Evolutionary conservation across 108 stramenopile genomes (phyloP).

Genomic region (Skeletonema potamos): DNA sequence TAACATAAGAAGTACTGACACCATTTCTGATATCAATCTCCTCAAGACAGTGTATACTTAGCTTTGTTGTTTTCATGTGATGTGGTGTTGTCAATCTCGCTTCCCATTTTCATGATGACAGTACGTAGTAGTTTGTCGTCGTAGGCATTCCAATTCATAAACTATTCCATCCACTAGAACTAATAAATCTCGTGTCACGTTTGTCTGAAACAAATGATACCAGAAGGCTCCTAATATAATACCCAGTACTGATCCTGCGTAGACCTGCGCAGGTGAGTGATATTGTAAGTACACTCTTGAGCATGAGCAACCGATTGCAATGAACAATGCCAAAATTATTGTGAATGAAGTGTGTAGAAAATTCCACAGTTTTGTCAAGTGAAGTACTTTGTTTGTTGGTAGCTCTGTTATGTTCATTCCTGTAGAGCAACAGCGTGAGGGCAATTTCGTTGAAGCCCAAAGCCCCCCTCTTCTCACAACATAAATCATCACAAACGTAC

Average conservation of each 20-base stretch:
- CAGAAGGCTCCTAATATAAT: conserved; percentile 15
- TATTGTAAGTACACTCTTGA: conserved; percentile 47
- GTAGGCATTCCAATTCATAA: conserved; percentile 13
- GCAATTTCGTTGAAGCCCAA: neutral
- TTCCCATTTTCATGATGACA: neutral
- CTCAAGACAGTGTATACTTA: no score
- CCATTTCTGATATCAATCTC: neutral
- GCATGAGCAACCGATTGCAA: conserved; percentile 36
- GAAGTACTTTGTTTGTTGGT: neutral
- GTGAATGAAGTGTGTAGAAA: conserved; percentile 12
- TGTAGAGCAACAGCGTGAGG: neutral
- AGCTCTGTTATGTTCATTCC: neutral
- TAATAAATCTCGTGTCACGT: neutral
- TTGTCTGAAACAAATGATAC: conserved; percentile 29
- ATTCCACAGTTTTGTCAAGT: conserved; percentile 2
- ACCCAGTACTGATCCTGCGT: conserved; percentile 36
- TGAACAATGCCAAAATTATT: neutral
- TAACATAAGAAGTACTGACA: neutral
- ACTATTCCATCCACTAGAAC: conserved; percentile 1
- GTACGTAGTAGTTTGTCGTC: neutral
- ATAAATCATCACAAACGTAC: conserved; percentile 33
- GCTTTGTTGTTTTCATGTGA: no score
- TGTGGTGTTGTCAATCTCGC: neutral
- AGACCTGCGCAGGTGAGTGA: conserved; percentile 37
- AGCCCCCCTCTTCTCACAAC: conserved; percentile 8